Base-by-base conservation (phyloP, 192 early-diverging fungal genomes). In the Coemansia sp. region DNA sequence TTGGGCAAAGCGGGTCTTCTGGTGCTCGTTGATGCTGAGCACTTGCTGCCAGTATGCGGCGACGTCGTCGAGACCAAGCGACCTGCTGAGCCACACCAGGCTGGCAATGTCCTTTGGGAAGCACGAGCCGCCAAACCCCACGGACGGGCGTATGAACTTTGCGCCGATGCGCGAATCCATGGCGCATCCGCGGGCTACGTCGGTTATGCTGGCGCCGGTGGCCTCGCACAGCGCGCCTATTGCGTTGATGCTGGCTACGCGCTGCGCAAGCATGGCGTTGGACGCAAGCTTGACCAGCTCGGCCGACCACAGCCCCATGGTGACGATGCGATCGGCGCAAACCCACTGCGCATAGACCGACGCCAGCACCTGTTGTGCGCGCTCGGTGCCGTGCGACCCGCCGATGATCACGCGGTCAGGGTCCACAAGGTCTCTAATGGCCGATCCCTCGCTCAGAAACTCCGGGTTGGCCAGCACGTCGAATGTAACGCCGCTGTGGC, bases 61-160 rank as follows among this genome's bases (percentile, higher is more conserved):
- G 36, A 97, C 93, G 73, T 95, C 93, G 38, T 88, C 89, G 54
- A 97, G 81, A 60, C 89, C 88, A 32, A 95, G 85, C 63, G 89
- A 89, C 70, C 89, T 84, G 46, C 88, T 87, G 59, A 97, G 84
- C 80, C 94, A 97, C 19, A 95, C 90, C 56, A 97, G 79, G 82
- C 95, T 94, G 50, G 90, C 80, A 52, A 97, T 89, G 73, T 97
- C 95, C 74, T 97, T 97, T 77, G 95, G 91, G 83, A 97, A 95
- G 77, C 95, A 97, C 41, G 89, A 90, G 20, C 95, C 95, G 69
- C 95, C 95, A 71, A 97, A 97, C 40, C 95, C 95, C 35, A 97
- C 89, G 2, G 89, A 91, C 9, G 95, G 90, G 69, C 92, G 92
- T 63, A 97, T 80, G 76, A 95, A 97, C 82, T 91, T 89, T 61